Percentiles rank a stretch among this genome's conserved stretches.
Conservation (phyloP, 2,329 filamentous ascomycete genomes). For the Diaporthe sp. region DNA sequence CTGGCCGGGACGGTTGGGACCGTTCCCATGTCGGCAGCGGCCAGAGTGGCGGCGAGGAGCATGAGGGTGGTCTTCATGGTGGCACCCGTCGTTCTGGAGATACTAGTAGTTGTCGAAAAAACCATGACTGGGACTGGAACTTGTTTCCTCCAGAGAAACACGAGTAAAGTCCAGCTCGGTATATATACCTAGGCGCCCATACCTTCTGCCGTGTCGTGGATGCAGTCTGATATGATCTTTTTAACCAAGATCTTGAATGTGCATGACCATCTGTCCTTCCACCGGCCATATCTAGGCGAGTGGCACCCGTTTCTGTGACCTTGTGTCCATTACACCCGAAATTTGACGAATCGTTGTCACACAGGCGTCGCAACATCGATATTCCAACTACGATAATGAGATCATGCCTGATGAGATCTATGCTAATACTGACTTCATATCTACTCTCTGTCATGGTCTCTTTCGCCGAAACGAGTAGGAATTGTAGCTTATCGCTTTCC, state of each 20-base stretch:
- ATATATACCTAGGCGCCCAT: neutral
- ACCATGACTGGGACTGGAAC: accelerated
- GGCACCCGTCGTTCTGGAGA: constrained; percentile 37
- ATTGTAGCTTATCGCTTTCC: too few relatives aligned
- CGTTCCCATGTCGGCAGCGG: neutral
- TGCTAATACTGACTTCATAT: too few relatives aligned
- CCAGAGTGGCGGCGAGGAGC: neutral
- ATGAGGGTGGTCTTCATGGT: constrained; percentile 38
- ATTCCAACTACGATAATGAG: neutral
- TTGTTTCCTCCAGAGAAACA: accelerated
- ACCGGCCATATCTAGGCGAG: neutral
- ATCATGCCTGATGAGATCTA: neutral
- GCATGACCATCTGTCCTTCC: too few relatives aligned
- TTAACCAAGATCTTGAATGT: accelerated
- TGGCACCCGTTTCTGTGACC: neutral
- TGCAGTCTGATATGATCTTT: too few relatives aligned
- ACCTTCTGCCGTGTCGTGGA: too few relatives aligned
- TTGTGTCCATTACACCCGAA: neutral
- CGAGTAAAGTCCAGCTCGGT: neutral
- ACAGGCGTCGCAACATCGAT: neutral
- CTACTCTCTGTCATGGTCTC: neutral
- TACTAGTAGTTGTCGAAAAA: too few relatives aligned
- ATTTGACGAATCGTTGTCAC: neutral
- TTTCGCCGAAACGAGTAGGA: too few relatives aligned
- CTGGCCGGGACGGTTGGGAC: too few relatives aligned